Evolutionary conservation across 768 basidiomycete species (phyloP).

Genomic region (Lactarius vividus): DNA sequence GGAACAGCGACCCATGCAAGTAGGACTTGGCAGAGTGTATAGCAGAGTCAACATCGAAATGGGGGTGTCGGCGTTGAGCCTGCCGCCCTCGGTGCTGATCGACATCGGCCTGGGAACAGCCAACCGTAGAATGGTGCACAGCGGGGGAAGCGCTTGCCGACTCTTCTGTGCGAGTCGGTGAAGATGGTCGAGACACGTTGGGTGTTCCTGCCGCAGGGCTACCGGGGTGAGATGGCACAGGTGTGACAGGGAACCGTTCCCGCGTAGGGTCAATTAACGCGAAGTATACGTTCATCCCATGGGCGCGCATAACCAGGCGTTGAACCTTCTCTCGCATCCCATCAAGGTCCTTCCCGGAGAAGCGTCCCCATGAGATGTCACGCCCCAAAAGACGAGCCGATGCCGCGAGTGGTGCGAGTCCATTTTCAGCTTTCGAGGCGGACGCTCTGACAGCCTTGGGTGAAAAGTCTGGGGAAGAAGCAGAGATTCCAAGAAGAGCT

Average conservation of each 20-base stretch:
- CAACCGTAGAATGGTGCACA: conserved; percentile 38
- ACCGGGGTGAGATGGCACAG: conserved; percentile 16
- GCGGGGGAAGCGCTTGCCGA: conserved; percentile 37
- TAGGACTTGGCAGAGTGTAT: conserved; percentile 6
- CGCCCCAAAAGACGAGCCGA: conserved; percentile 50
- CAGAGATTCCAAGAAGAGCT: conserved; percentile 43
- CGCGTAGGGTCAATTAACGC: conserved; percentile 59
- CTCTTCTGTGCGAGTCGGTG: conserved; percentile 13
- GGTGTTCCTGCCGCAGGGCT: conserved; percentile 17
- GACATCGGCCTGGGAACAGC: conserved; percentile 9
- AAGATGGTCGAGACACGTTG: conserved; percentile 17
- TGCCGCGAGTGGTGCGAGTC: conserved; percentile 51
- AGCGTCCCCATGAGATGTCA: conserved; percentile 61
- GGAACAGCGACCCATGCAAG: conserved; percentile 8
- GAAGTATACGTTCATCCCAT: conserved; percentile 64
- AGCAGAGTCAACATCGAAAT: conserved; percentile 13
- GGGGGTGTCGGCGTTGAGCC: conserved; percentile 17
- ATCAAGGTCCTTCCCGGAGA: conserved; percentile 54
- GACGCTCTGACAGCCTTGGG: conserved; percentile 38
- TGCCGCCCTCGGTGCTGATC: conserved; percentile 10
- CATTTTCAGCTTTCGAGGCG: conserved; percentile 43
- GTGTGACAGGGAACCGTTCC: conserved; percentile 44
- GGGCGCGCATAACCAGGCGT: conserved; percentile 52
- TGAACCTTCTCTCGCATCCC: conserved; percentile 49
- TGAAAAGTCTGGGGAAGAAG: conserved; percentile 43